phyloP scores from a whole-genome alignment of 148 eudicot species.

The Vaccinium vitisidaea region DNA sequence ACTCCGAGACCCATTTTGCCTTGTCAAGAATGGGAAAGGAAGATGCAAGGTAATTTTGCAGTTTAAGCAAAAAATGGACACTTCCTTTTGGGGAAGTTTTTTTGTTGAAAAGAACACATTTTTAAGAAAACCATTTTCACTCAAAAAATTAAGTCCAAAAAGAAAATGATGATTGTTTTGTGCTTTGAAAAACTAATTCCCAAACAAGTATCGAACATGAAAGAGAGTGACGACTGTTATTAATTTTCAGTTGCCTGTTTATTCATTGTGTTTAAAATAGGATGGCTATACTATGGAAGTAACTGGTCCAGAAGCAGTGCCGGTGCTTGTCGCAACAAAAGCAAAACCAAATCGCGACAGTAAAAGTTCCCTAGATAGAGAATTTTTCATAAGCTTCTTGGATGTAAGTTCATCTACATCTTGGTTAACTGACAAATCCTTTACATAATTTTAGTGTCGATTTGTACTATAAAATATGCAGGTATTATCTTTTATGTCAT shows the following conservation, averaged over 20 bases:
- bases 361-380: constrained; percentile 44
- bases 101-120: neutral
- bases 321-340: constrained; percentile 67
- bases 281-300: constrained; percentile 82
- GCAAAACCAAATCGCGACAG: constrained; percentile 66
- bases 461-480: neutral
- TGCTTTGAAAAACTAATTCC: neutral
- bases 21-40: constrained; percentile 51
- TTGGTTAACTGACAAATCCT: neutral
- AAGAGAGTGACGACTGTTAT: neutral
- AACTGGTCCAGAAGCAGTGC: constrained; percentile 48
- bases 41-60: constrained; percentile 57
- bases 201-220: neutral
- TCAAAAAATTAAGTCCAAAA: neutral
- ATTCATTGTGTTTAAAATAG: constrained; percentile 30
- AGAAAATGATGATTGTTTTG: neutral
- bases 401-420: constrained; percentile 46
- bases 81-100: neutral
- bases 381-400: constrained; percentile 56
- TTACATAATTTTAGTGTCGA: neutral
- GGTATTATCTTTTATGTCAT: neutral
- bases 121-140: neutral
- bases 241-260: neutral
- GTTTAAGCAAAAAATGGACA: neutral
- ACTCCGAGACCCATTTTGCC: constrained; percentile 81